Base-by-base conservation (phyloP, 345 rosid species). In the Adansonia digitata region DNA sequence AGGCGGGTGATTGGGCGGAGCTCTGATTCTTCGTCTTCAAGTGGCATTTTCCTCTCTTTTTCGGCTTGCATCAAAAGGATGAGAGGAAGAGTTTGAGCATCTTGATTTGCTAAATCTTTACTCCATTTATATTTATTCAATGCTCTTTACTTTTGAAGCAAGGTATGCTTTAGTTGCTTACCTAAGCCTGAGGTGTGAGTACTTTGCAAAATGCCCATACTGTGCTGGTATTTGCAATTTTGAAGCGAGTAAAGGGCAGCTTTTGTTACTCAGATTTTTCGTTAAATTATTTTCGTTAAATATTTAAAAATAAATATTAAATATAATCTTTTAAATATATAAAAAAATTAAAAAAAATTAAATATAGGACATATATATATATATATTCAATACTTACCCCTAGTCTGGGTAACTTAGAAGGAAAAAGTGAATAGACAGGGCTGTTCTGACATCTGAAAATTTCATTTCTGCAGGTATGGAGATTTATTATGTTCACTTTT, bases 11-110 rank as follows among this genome's bases (percentile, higher is more conserved):
- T 17, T 20, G 22, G 84, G 2, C 4, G 13, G 73, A 31, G 27
- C 83, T 85, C 85, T 0, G 90, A 83, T 69, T 82, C 89, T 37
- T 83, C 86, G 39, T 88, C 87, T 80, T 79, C 86, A 57, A 56
- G 79, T 20, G 84, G 80, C 91, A 88, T 85, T 62, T 75, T 72
- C 74, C 77, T 69, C 77, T 77, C 79, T 63, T 26, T 31, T 46
- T 74, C 75, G 14, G 61, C 76, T 71, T 35, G 64, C 69, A 60
- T 73, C 51, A 5, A 53, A 76, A 63, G 76, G 42, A 57, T 20
- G 52, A 57, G 34, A 34, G 20, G 51, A 35, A 31, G 57, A 73
- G 31, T 37, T 48, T 49, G 66, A 60, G 59, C 56, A 59, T 39
- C n/a, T 43, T 42, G 77, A 65, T 61, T 80, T 67, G 31, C 79